A percentile compares a stretch with the other conserved stretches of the same genome.
Evolutionary conservation across 2,329 filamentous ascomycete genomes (phyloP).

Genomic region (Dactylellina drechsleri): DNA sequence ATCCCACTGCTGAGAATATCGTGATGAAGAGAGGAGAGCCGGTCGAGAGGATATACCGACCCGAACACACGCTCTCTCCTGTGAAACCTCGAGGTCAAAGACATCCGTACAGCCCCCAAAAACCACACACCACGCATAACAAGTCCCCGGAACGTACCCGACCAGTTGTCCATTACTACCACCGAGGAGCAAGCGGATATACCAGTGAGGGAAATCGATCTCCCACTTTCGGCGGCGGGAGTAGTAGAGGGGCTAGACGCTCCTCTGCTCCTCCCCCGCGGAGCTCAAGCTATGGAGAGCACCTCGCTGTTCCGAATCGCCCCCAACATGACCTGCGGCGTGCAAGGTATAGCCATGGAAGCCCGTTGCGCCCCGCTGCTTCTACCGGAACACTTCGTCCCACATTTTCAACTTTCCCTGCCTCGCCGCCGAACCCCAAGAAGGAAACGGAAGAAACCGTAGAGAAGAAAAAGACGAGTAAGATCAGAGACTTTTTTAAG

Average conservation of each 20-base stretch:
- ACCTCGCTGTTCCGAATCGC: slow-evolving; percentile 21
- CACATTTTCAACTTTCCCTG: not conserved
- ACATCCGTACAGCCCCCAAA: too few relatives aligned
- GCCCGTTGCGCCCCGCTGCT: too few relatives aligned
- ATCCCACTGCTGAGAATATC: slow-evolving; percentile 1
- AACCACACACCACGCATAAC: too few relatives aligned
- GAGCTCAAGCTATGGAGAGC: slow-evolving; percentile 19
- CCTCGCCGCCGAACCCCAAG: too few relatives aligned
- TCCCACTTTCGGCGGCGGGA: not conserved
- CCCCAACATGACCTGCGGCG: slow-evolving; percentile 34
- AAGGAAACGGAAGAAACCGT: too few relatives aligned
- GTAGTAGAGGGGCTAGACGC: too few relatives aligned
- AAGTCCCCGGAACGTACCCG: too few relatives aligned
- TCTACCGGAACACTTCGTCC: not conserved
- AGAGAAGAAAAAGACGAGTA: too few relatives aligned
- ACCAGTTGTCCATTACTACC: not conserved
- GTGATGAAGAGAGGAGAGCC: not conserved
- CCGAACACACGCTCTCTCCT: too few relatives aligned
- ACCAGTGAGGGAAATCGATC: not conserved
- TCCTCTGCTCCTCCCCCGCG: not conserved
- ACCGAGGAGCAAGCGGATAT: not conserved
- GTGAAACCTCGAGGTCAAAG: too few relatives aligned
- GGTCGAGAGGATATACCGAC: not conserved
- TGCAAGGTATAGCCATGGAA: slow-evolving; percentile 12
- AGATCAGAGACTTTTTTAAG: too few relatives aligned